Evolutionary conservation across 2,329 filamentous ascomycete genomes (phyloP).

Genomic region (Cladosporium sp.): DNA sequence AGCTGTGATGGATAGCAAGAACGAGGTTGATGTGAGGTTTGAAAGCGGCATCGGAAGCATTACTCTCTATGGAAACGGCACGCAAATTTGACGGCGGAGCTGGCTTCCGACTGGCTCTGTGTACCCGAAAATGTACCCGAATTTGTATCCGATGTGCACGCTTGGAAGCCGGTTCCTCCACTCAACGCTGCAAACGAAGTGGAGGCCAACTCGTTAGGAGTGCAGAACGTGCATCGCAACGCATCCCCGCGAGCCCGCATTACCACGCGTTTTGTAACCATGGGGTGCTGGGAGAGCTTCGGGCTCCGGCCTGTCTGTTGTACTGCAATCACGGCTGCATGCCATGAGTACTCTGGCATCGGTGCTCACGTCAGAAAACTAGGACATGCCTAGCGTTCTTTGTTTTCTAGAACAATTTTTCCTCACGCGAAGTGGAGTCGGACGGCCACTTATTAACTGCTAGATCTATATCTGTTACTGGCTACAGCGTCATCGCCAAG

Average conservation of each 20-base stretch:
- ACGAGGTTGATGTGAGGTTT: neutral
- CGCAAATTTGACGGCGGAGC: neutral
- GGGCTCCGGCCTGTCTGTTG: neutral
- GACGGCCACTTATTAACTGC: neutral
- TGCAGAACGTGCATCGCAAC: neutral
- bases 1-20: neutral
- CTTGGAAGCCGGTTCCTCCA: conserved; percentile 3
- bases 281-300: neutral
- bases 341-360: neutral
- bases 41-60: neutral
- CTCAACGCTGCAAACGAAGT: neutral
- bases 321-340: neutral
- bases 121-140: neutral
- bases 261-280: neutral
- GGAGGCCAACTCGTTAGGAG: neutral
- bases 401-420: neutral
- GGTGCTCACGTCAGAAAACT: neutral
- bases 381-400: neutral
- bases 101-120: neutral
- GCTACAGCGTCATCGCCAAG: neutral
- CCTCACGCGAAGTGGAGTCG: neutral
- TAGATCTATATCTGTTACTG: neutral
- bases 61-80: neutral
- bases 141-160: neutral
- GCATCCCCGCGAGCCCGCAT: neutral